Conservation (phyloP, 129 eudicot species). For the Tagetes patula region DNA sequence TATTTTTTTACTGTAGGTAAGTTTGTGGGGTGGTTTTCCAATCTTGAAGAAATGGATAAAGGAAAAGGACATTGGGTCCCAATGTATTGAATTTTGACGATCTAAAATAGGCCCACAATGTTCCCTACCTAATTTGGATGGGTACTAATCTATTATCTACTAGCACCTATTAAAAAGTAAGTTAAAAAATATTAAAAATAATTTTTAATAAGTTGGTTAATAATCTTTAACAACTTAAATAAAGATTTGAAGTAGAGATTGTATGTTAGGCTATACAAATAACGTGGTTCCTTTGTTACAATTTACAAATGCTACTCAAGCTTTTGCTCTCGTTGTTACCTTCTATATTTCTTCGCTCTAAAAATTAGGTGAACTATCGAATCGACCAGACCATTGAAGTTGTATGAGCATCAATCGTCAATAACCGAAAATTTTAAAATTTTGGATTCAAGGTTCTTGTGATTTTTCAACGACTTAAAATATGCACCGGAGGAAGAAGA, state of each 20-base stretch:
- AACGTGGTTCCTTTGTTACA: background rate
- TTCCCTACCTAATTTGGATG: slow-evolving; percentile 18
- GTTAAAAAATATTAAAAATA: background rate
- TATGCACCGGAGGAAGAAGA: no score
- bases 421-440: no score
- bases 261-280: background rate
- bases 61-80: slow-evolving; percentile 12
- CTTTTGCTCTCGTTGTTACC: background rate
- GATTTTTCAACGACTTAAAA: no score
- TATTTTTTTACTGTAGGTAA: background rate
- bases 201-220: no score
- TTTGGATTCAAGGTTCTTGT: no score
- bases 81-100: slow-evolving; percentile 22
- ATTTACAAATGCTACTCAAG: no score
- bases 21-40: slow-evolving; percentile 8
- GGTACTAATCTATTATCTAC: background rate
- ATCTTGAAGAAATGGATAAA: slow-evolving; percentile 16
- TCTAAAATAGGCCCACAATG: slow-evolving; percentile 27
- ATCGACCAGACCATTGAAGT: no score
- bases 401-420: no score
- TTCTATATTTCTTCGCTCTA: no score
- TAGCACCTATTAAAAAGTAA: background rate
- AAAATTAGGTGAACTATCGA: no score
- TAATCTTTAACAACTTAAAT: background rate
- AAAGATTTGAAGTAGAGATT: no score